Conservation (phyloP, 306 rosid genomes). For the Cicer chorassanicum region DNA sequence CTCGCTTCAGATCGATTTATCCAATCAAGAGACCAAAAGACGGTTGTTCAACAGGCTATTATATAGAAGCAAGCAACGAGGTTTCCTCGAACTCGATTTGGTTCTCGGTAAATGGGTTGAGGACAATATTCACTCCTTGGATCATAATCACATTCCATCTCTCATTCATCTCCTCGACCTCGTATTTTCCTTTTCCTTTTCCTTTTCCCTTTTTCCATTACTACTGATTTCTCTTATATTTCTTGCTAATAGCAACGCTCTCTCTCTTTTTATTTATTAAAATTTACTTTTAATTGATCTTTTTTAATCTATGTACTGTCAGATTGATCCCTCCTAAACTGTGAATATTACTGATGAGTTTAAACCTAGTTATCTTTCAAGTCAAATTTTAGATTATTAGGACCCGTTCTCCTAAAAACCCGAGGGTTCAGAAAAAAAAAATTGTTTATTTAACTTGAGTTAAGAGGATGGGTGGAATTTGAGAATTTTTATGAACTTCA, state of each 20-base stretch:
- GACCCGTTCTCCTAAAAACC: too few relatives aligned
- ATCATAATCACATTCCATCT: slow-evolving; percentile 66
- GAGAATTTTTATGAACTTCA: not conserved
- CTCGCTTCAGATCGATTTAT: slow-evolving; percentile 59
- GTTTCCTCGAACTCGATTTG: slow-evolving; percentile 87
- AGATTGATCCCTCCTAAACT: too few relatives aligned
- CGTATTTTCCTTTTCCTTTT: slow-evolving; percentile 44
- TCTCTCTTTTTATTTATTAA: too few relatives aligned
- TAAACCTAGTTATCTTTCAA: too few relatives aligned
- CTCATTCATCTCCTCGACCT: slow-evolving; percentile 74
- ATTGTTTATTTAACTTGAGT: not conserved
- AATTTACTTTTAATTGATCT: too few relatives aligned
- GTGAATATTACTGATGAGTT: too few relatives aligned
- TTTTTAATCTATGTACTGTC: too few relatives aligned
- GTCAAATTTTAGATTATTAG: too few relatives aligned
- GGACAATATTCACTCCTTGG: slow-evolving; percentile 72
- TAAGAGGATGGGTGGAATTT: not conserved
- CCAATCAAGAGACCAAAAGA: slow-evolving; percentile 74
- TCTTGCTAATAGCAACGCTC: not conserved
- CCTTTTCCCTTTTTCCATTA: not conserved
- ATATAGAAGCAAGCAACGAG: slow-evolving; percentile 92
- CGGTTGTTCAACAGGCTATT: slow-evolving; percentile 73
- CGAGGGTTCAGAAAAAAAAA: too few relatives aligned
- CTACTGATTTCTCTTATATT: not conserved
- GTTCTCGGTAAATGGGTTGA: slow-evolving; percentile 94